Evolutionary conservation across 805 yeast genomes (phyloP), one percentile per base, ranked within the genome.

Genomic region (Monosporozyma solicola): DNA sequence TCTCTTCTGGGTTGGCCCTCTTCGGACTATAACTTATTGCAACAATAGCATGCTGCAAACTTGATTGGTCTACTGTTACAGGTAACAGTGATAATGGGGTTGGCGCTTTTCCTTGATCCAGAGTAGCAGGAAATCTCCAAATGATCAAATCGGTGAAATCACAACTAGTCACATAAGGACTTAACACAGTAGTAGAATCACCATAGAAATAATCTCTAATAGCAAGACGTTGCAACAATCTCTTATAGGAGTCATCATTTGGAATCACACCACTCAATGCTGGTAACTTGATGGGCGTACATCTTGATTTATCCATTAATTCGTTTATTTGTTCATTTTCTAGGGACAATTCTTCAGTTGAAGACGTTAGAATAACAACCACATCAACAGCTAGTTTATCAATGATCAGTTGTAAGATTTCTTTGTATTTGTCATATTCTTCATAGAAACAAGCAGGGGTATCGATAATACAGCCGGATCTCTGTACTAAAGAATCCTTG

Each of bases 151-250:
- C 85, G 15, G 77, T 74, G 53, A 78, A 73, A 61, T 82, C 88
- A 2, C 83, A 82, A 24, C 90, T 88, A 1, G 89, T 80, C 5
- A 95, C 86, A 67, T 83, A 91, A 2, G 99, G 98, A 20, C 95
- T 84, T 51, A 94, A 74, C 5, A 83, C 80, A 4, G 80, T 77
- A 47, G 76, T 76, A 20, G 76, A 69, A 5, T 79, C 78, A 2
- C 99, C 99, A 64, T 94, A 89, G 62, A 94, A 94, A 67, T 94
- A 94, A 63, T 91, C 95, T 63, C 82, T 82, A 51, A 92, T 89
- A 5, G 84, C 74, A 44, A 80, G 76, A 61, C 90, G 88, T 66
- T 92, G 98, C 24, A 78, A 51, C 39, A 83, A 80, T 62, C 98
- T 76, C 39, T 76, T 73, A 64, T 74, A 89, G 11, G 79, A 73